phyloP scores from a whole-genome alignment of 441 rosid genomes.

The Daphne laureola region DNA sequence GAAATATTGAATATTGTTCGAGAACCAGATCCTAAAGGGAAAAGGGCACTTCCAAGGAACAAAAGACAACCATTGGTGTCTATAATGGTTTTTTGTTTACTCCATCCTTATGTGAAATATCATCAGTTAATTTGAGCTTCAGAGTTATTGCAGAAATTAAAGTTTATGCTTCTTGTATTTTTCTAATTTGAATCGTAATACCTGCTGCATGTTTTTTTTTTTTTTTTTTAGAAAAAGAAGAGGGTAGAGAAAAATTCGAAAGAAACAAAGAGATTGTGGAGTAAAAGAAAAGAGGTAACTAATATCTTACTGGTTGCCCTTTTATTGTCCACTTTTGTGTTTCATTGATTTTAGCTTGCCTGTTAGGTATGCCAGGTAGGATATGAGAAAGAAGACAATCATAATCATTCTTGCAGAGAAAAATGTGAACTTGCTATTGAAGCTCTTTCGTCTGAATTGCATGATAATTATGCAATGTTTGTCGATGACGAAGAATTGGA shows the following conservation, averaged over 20 bases:
- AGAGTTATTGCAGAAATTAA: background rate
- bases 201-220: conserved; percentile 16
- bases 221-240: conserved; percentile 46
- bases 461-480: conserved; percentile 36
- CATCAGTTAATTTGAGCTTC: conserved; percentile 1
- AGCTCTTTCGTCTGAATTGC: conserved; percentile 26
- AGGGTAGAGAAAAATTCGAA: conserved; percentile 37
- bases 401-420: conserved; percentile 31
- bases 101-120: background rate
- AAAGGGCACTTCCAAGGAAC: conserved; percentile 25
- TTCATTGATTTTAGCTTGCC: conserved; percentile 16
- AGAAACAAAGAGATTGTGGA: conserved; percentile 42
- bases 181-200: conserved; percentile 8
- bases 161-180: conserved; percentile 5
- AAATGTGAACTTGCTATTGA: conserved; percentile 70
- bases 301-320: conserved; percentile 8
- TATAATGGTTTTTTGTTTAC: conserved; percentile 37
- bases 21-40: conserved; percentile 18
- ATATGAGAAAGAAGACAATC: conserved; percentile 27
- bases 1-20: conserved; percentile 14
- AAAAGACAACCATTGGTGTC: conserved; percentile 39
- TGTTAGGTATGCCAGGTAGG: conserved; percentile 40
- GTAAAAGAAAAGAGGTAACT: conserved; percentile 52
- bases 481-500: conserved; percentile 92
- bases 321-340: conserved; percentile 1